phyloP scores from a whole-genome alignment of 202 grass and related monocot species.

The Eragrostis tef region DNA sequence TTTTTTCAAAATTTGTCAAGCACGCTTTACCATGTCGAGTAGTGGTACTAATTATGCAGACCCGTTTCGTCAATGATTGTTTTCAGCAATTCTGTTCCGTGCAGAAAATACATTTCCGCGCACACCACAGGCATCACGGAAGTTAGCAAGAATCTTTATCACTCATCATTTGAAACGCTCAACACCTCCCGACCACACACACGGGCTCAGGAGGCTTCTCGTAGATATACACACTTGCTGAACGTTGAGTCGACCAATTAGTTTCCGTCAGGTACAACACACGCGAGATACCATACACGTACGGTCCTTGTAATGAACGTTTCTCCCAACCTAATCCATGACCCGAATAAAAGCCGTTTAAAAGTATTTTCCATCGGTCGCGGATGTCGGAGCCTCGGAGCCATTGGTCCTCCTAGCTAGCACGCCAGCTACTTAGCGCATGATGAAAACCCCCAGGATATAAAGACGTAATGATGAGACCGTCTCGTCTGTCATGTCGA shows the following conservation, averaged over 20 bases:
- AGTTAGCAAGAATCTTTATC: background rate
- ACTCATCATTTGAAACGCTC: background rate
- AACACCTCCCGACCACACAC: no score
- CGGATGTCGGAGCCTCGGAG: conserved; percentile 11
- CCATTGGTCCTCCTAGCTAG: background rate
- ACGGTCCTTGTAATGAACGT: background rate
- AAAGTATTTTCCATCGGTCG: background rate
- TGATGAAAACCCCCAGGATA: background rate
- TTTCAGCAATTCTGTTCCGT: background rate
- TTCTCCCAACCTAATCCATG: conserved; percentile 36
- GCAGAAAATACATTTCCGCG: background rate
- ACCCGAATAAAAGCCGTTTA: background rate
- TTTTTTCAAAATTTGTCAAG: background rate
- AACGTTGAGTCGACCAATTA: background rate
- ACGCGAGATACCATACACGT: background rate
- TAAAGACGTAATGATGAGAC: background rate
- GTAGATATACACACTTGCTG: background rate
- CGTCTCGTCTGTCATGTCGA: background rate
- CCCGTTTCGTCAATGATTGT: background rate
- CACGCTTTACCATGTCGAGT: background rate
- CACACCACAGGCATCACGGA: background rate
- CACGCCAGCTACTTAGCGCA: background rate
- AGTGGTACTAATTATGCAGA: background rate
- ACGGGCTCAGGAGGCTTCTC: background rate
- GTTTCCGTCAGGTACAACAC: background rate